These are phyloP conservation scores for Chlamydomonas sp. DNA, from an alignment of 139 green algal species.

Conservation along the genomic window DNA sequence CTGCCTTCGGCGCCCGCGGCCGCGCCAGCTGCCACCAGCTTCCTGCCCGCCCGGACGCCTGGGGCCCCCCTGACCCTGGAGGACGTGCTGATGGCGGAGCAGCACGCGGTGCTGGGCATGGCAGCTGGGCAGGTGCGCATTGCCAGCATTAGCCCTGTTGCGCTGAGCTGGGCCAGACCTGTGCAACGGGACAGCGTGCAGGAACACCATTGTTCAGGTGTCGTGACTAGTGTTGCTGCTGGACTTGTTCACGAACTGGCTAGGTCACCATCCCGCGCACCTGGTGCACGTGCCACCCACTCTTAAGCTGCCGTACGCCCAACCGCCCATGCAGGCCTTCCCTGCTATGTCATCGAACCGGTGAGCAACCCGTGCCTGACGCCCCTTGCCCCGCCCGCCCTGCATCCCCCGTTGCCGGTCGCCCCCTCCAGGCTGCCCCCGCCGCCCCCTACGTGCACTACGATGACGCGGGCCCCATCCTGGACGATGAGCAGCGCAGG, in stretches of 20 bases:
- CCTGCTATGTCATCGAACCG: too few relatives aligned
- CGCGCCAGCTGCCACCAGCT: neutral
- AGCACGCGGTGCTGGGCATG: neutral
- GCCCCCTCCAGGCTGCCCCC: too few relatives aligned
- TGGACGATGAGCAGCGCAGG: constrained; percentile 21
- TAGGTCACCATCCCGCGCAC: too few relatives aligned
- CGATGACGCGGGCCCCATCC: constrained; percentile 36
- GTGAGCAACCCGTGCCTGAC: neutral
- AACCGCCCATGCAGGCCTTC: too few relatives aligned
- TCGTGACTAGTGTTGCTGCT: too few relatives aligned
- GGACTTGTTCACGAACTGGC: too few relatives aligned
- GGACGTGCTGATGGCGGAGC: neutral
- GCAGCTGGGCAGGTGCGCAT: neutral
- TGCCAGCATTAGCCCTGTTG: neutral
- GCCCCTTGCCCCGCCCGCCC: neutral
- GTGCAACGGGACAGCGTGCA: neutral
- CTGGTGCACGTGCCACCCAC: too few relatives aligned
- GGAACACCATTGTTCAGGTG: too few relatives aligned
- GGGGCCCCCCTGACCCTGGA: constrained; percentile 14
- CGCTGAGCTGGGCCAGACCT: neutral
- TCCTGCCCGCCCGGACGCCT: neutral
- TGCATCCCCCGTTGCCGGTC: neutral
- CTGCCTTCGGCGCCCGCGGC: neutral
- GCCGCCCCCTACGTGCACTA: neutral
- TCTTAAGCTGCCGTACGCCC: too few relatives aligned